phyloP scores from a whole-genome alignment of 225 moss, liverwort and hornwort species.

The Pseudoscleropodium purum region DNA sequence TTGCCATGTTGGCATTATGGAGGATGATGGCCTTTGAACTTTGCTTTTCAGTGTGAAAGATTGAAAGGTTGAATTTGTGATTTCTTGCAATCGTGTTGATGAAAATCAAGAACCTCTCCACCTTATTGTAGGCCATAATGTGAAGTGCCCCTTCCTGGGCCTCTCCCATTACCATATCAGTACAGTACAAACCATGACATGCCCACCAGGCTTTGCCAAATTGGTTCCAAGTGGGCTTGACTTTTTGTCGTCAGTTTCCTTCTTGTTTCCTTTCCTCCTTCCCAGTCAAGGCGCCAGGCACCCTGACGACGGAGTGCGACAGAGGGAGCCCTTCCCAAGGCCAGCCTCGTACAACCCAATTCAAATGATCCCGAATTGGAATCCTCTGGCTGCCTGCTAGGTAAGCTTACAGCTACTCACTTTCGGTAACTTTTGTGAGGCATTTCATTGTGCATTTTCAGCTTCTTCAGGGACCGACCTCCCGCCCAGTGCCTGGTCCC shows the following conservation, averaged over 20 bases:
- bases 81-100: neutral
- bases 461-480: neutral
- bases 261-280: neutral
- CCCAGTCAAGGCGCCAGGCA: neutral
- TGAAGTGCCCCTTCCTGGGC: too few species aligned
- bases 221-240: neutral
- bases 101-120: fast-evolving
- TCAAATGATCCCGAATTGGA: neutral
- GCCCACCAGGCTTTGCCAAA: neutral
- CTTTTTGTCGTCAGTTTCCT: neutral
- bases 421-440: neutral
- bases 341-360: neutral
- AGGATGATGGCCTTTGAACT: neutral
- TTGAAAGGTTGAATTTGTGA: fast-evolving
- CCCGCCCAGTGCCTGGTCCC: too few species aligned
- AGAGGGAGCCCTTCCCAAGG: neutral
- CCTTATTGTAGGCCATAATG: too few species aligned
- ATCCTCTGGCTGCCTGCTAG: neutral
- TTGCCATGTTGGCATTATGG: too few species aligned
- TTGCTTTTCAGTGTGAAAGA: neutral
- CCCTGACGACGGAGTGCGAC: neutral
- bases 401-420: neutral
- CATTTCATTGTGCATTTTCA: neutral
- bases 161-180: too few species aligned
- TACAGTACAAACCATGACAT: too few species aligned